Base-by-base conservation (phyloP, 208 protist genomes). In the Trypanosoma avium region DNA sequence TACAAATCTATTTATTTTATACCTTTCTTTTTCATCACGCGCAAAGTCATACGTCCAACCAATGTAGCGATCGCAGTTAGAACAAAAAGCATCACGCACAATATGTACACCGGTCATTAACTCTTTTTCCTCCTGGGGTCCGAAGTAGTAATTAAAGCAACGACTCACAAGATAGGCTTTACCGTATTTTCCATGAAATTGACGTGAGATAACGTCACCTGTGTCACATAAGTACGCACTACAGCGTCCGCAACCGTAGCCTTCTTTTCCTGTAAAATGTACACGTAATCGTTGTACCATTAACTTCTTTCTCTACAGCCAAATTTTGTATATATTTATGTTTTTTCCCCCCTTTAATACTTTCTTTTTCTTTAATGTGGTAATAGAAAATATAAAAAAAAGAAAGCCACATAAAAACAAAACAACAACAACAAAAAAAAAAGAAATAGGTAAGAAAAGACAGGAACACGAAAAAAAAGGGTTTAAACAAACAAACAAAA, bases 21-120 rank as follows among this genome's bases (percentile, higher is more conserved):
- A 90, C 48, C 77, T 69, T 74, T 93, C 83, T 49, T 86, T 85
- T 48, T 90, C 83, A 26, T 81, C 77, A 42, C 82, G 73, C 0
- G 87, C 83, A 70, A 89, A 90, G 66, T 93, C 87, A 68, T 93
- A 93, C 21, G 72, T 84, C 84, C 87, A 93, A 12, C 87, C 87
- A 33, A 93, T 46, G 61, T 90, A 86, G 26, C 75, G 64, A 60
- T 93, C 87, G 38, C 87, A 93, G 56, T 63, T 76, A 19, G 75
- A 46, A 55, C 87, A 93, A 61, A 90, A 93, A 30, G 88, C 73
- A 53, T 93, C 83, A 12, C 87, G 80, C 36, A 90, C 84, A 45
- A 87, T 86, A 57, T 93, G 84, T 22, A 70, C 62, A 0, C 87
- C 87, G 9, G 87, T 93, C 80, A 90, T 82, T 9, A 93, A 70